phyloP scores from a whole-genome alignment of 2,329 filamentous ascomycete genomes.

The Calonectria fujianensis region DNA sequence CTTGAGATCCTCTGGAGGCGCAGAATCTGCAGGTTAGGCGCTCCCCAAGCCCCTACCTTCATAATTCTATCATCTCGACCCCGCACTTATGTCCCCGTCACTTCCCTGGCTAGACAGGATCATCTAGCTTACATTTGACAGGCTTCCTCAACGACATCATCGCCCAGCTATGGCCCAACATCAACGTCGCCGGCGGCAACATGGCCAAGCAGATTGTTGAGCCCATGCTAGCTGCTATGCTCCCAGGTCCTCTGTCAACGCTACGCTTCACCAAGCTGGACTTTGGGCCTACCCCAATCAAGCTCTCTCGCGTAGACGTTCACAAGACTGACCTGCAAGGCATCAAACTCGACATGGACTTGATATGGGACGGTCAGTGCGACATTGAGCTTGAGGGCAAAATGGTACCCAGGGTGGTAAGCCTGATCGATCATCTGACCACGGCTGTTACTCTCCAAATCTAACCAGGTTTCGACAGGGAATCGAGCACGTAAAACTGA shows the following conservation, averaged over 20 bases:
- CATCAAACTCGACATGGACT: constrained; percentile 55
- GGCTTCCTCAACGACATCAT: constrained; percentile 54
- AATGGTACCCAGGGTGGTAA: constrained; percentile 54
- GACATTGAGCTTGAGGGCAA: constrained; percentile 53
- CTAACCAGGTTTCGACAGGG: constrained; percentile 41
- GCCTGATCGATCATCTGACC: background rate
- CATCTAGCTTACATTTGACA: constrained; percentile 37
- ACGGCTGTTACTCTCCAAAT: background rate
- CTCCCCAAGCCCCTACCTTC: background rate
- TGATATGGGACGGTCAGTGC: constrained; percentile 50
- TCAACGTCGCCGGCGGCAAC: constrained; percentile 51
- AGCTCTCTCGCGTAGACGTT: constrained; percentile 52
- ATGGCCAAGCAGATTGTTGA: constrained; percentile 52
- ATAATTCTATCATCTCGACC: constrained; percentile 13
- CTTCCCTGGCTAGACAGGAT: background rate
- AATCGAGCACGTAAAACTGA: constrained; percentile 52
- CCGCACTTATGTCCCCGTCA: constrained; percentile 5
- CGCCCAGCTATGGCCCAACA: constrained; percentile 54
- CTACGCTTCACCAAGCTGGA: constrained; percentile 52
- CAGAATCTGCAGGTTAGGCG: constrained; percentile 51
- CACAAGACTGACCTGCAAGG: constrained; percentile 50
- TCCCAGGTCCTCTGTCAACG: constrained; percentile 50
- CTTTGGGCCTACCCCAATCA: constrained; percentile 47
- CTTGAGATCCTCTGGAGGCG: constrained; percentile 53
- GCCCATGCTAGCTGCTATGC: constrained; percentile 52